Evolutionary conservation across 2,329 filamentous ascomycete species (phyloP).

Genomic region (Aureobasidium sp.): DNA sequence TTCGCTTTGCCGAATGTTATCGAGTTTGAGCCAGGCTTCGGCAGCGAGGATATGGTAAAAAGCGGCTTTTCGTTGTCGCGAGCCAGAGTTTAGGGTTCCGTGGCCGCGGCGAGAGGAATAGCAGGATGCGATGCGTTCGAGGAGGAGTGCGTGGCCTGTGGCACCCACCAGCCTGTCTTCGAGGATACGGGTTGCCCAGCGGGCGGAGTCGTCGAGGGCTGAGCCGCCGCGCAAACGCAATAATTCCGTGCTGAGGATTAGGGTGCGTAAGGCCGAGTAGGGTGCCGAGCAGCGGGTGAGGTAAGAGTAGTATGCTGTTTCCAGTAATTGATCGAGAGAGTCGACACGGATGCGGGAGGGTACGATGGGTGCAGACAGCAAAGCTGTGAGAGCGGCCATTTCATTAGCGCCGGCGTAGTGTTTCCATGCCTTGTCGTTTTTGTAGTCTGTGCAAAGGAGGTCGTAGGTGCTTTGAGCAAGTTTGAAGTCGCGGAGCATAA

Average conservation of each 20-base stretch:
- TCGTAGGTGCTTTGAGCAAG: conserved; percentile 88
- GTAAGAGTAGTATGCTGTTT: conserved; percentile 88
- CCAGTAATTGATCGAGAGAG: conserved; percentile 76
- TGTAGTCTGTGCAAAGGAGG: conserved; percentile 77
- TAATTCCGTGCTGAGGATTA: conserved; percentile 71
- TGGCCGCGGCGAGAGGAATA: conserved; percentile 66
- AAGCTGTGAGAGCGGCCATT: conserved; percentile 79
- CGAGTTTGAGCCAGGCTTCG: conserved; percentile 72
- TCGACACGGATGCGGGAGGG: conserved; percentile 72
- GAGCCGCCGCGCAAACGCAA: conserved; percentile 71
- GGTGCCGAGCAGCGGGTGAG: conserved; percentile 72
- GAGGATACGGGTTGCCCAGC: conserved; percentile 73
- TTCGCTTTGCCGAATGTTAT: conserved; percentile 70
- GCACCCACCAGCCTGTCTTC: conserved; percentile 68
- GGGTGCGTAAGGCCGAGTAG: conserved; percentile 70
- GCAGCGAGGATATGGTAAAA: conserved; percentile 81
- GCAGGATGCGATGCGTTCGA: conserved; percentile 77
- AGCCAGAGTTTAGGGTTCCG: conserved; percentile 60
- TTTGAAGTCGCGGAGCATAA: conserved; percentile 96
- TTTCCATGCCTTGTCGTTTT: conserved; percentile 93
- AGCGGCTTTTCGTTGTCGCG: conserved; percentile 72
- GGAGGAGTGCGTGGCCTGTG: conserved; percentile 73
- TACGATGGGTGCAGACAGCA: conserved; percentile 62
- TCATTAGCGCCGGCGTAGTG: conserved; percentile 91
- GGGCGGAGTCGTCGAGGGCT: conserved; percentile 76